Evolutionary conservation across 192 early-diverging fungal genomes (phyloP), one percentile per base, ranked within the genome.

Genomic region (Coemansia sp.): DNA sequence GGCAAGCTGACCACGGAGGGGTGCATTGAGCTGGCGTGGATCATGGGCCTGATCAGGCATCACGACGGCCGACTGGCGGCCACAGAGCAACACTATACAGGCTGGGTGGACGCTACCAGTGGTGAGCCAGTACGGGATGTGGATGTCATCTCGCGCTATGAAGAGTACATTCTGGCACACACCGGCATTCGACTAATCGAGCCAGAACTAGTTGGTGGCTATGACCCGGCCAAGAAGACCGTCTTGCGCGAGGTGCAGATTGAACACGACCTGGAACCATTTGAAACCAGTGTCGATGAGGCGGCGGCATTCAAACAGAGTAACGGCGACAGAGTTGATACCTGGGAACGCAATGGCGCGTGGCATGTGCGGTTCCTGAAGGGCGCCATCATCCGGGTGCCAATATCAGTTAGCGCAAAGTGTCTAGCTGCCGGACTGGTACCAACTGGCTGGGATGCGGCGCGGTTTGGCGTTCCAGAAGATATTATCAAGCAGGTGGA

Each of bases 1-100:
- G 92, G 91, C 57, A 51, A 66, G 28, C 56, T 66, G 4, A 38
- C 63, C 2, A 47, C 44, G 22, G 63, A 66, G 8, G 56, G 93
- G n/a, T 92, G 90, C 60, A 93, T 95, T 63, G 93, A 95, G 78
- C 85, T 95, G 86, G 90, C 91, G 7, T 93, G 93, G 91, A 90
- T 95, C 73, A 94, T 95, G 93, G 91, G 91, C 38, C 85, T 86
- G 55, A 91, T 94, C 78, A 89, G 86, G 67, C 91, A 90, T 62
- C 84, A 87, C 77, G 84, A 87, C 82, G 63, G 56, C 10, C 43
- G n/a, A 2, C 25, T 59, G 8, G 9, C 56, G 25, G 20, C 43
- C 6, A 58, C 56, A 2, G 31, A 48, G 10, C 21, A 47, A 10
- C 12, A 25, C 8, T 66, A 66, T 12, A 53, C 43, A 78, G 93